phyloP scores from a whole-genome alignment of 2,329 filamentous ascomycete genomes.

The Ceratocystis alfenasii region DNA sequence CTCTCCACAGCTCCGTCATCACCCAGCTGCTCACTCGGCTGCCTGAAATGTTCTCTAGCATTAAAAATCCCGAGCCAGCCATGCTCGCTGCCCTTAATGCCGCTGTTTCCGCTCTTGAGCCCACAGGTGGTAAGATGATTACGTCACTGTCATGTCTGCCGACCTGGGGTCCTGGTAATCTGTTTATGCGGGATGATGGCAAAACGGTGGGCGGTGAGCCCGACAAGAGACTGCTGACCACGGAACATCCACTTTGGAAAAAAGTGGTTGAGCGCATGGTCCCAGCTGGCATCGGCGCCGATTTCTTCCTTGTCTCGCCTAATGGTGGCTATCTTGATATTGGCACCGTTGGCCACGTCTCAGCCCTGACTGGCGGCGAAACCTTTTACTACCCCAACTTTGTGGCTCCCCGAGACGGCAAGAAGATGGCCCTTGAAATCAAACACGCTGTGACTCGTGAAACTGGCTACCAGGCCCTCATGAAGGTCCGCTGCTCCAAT shows the following conservation, averaged over 20 bases:
- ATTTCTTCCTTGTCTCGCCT: slow-evolving; percentile 89
- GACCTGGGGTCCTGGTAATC: slow-evolving; percentile 76
- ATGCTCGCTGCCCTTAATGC: slow-evolving; percentile 75
- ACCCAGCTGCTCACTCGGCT: slow-evolving; percentile 73
- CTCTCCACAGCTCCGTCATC: slow-evolving; percentile 53
- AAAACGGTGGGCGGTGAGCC: slow-evolving; percentile 77
- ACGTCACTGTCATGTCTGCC: slow-evolving; percentile 80
- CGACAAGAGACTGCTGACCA: slow-evolving; percentile 82
- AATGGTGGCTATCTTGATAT: slow-evolving; percentile 86
- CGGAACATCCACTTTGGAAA: slow-evolving; percentile 78
- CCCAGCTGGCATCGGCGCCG: slow-evolving; percentile 70
- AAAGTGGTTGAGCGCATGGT: slow-evolving; percentile 82
- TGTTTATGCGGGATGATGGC: slow-evolving; percentile 78
- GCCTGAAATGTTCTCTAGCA: slow-evolving; percentile 71
- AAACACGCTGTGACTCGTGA: slow-evolving; percentile 76
- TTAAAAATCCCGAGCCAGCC: slow-evolving; percentile 85
- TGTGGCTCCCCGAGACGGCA: slow-evolving; percentile 69
- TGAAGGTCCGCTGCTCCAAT: slow-evolving; percentile 98
- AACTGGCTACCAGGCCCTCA: slow-evolving; percentile 87
- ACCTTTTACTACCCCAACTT: slow-evolving; percentile 97
- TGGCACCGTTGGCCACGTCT: slow-evolving; percentile 79
- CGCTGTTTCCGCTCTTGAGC: slow-evolving; percentile 67
- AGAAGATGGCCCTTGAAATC: slow-evolving; percentile 75
- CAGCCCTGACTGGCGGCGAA: slow-evolving; percentile 84
- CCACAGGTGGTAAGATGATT: slow-evolving; percentile 83